Base-by-base conservation (phyloP, 2,329 filamentous ascomycete genomes). In the Clonostachys rhizophaga region DNA sequence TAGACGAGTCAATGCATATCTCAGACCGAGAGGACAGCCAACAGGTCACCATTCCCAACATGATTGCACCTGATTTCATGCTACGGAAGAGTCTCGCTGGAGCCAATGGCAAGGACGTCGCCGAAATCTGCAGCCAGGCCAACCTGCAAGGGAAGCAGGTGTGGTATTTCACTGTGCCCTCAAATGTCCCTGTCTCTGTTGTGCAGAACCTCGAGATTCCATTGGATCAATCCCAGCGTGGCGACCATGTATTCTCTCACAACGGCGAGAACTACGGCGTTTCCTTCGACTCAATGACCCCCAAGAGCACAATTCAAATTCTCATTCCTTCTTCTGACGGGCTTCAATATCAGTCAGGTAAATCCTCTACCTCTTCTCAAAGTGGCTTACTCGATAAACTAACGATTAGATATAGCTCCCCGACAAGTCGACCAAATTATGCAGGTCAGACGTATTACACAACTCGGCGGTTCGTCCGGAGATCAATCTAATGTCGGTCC, bases 141-240 rank as follows among this genome's bases (percentile, higher is more conserved):
- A 78, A 80, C 55, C 61, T 85, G 8, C 69, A 81, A 47, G 84
- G 84, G 52, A 90, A 89, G 69, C 83, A 91, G 61, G 72, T 91
- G 49, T 91, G 87, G 87, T 88, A 90, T 62, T 89, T 91, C 55
- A 88, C 84, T 10, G 83, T 85, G 5, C 87, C 87, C 3, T 78
- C 82, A 6, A 81, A 80, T 11, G 69, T 90, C 4, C 81, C 86
- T n/a, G 75, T 91, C 48, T 81, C 79, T 11, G 74, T 85, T 2
- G 68, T 91, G 42, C 78, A 83, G 58, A 75, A 84, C 52, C 69
- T 89, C 50, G 76, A 83, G 36, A 76, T 89, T 40, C 75, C 75
- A 10, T 60, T 81, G 55, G 76, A 81, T 48, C 72, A 77, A 45
- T 74, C 76, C 3, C 67, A 75, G 49, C 67, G 72, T 3, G 75